Conservation (phyloP, 805 yeast species). For the Myxozyma neglecta region DNA sequence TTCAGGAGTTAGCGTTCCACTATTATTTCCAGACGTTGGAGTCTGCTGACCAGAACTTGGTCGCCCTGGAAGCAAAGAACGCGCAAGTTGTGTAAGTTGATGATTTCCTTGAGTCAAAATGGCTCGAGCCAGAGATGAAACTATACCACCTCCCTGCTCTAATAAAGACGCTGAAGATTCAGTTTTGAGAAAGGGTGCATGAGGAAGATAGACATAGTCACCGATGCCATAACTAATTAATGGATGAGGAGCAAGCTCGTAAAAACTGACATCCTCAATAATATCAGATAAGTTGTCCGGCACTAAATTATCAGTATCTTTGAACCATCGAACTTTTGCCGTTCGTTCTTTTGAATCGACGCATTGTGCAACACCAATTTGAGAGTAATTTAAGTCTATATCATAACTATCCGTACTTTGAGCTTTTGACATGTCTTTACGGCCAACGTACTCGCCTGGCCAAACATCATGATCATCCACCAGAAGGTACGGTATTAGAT, state of each 20-base stretch:
- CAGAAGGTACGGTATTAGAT: conserved; percentile 22
- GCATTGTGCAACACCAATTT: conserved; percentile 28
- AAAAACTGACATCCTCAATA: conserved; percentile 27
- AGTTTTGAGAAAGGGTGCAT: conserved; percentile 17
- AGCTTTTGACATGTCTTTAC: conserved; percentile 10
- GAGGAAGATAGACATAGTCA: conserved; percentile 27
- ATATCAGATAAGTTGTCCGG: conserved; percentile 21
- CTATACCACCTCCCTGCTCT: conserved; percentile 15
- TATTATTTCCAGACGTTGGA: conserved; percentile 8
- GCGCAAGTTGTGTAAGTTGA: conserved; percentile 29
- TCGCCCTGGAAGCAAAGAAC: conserved; percentile 23
- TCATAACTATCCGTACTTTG: neutral
- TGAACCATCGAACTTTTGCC: conserved; percentile 30
- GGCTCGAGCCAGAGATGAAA: conserved; percentile 26
- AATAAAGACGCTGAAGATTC: neutral
- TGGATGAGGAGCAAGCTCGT: conserved; percentile 29
- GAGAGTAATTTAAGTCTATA: conserved; percentile 16
- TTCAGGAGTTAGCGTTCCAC: neutral
- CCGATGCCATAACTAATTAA: conserved; percentile 23
- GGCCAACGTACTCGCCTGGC: conserved; percentile 30
- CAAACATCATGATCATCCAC: conserved; percentile 32
- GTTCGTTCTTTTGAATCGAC: conserved; percentile 26
- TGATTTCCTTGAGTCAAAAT: conserved; percentile 26
- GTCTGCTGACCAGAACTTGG: conserved; percentile 12
- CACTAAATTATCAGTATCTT: conserved; percentile 6